A percentile compares a stretch with the other conserved stretches of the same genome.
Evolutionary conservation across 768 basidiomycete genomes (phyloP).

Genomic region (Mycena galopus): DNA sequence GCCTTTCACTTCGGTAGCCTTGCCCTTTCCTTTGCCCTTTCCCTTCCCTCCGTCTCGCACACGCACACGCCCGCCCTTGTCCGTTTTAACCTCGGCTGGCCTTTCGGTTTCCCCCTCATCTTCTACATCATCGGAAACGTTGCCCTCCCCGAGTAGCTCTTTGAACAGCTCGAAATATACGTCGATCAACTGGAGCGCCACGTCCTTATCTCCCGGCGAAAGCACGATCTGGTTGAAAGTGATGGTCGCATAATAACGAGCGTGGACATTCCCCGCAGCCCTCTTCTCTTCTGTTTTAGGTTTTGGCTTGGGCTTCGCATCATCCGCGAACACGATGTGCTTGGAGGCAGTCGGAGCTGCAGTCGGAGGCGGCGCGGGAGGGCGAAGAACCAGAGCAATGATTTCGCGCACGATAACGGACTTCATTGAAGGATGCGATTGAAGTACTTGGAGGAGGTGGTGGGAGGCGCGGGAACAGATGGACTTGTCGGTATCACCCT

Average conservation of each 20-base stretch:
- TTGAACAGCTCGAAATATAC: conserved; percentile 96
- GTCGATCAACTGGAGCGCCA: conserved; percentile 84
- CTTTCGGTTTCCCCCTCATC: conserved; percentile 47
- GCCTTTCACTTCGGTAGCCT: conserved; percentile 62
- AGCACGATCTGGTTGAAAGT: conserved; percentile 96
- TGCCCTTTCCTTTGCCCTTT: conserved; percentile 56
- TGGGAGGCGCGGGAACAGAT: conserved; percentile 93
- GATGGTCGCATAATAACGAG: conserved; percentile 91
- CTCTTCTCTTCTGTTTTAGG: conserved; percentile 51
- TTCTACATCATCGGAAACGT: conserved; percentile 45
- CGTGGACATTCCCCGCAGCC: conserved; percentile 73
- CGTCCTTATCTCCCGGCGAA: conserved; percentile 72
- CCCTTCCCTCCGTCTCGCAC: conserved; percentile 49
- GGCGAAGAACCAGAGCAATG: conserved; percentile 80
- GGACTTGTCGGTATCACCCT: conserved; percentile 92
- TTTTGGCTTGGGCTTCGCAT: conserved; percentile 47
- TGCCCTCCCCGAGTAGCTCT: conserved; percentile 81
- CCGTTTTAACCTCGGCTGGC: conserved; percentile 47
- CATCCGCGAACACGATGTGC: conserved; percentile 68
- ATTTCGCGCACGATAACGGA: conserved; percentile 89
- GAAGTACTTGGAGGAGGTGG: conserved; percentile 89
- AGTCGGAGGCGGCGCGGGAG: conserved; percentile 55
- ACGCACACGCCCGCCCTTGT: conserved; percentile 42
- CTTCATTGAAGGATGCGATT: conserved; percentile 95
- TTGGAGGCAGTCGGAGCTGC: conserved; percentile 53